phyloP scores from a whole-genome alignment of 768 basidiomycete species.

The Mycena galericulata region DNA sequence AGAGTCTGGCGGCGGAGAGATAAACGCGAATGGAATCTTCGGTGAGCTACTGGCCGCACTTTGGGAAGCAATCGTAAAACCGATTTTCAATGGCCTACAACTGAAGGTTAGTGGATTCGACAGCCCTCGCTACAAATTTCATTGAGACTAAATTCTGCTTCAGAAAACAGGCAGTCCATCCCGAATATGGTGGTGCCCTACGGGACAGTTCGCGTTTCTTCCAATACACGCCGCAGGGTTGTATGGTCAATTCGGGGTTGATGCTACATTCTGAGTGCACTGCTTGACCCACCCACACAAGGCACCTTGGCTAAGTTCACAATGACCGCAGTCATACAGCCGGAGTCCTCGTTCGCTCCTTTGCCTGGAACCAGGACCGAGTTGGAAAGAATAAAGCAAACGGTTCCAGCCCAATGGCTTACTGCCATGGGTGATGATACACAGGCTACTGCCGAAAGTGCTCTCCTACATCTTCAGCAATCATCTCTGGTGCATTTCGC shows the following conservation, averaged over 20 bases:
- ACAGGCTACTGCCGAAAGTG: neutral
- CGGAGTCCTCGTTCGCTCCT: neutral
- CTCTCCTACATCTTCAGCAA: conserved; percentile 2
- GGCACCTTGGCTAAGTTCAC: neutral
- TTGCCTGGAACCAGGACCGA: conserved; percentile 14
- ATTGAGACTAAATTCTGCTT: neutral
- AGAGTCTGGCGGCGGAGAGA: too few species aligned
- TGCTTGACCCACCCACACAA: neutral
- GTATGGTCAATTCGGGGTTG: neutral
- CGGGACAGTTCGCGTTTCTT: conserved; percentile 1
- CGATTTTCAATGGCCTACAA: neutral
- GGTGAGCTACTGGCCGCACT: too few species aligned
- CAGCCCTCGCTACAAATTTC: too few species aligned
- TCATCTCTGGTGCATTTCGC: conserved; percentile 44
- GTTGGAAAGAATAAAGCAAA: neutral
- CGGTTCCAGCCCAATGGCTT: conserved; percentile 2
- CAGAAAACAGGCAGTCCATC: neutral
- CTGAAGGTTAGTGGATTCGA: too few species aligned
- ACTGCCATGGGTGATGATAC: neutral
- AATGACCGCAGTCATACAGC: conserved; percentile 10
- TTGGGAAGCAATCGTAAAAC: too few species aligned
- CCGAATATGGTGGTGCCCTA: conserved; percentile 13
- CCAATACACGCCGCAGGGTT: conserved; percentile 4
- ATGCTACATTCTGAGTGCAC: conserved; percentile 21
- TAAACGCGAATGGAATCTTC: too few species aligned